Evolutionary conservation across 352 stramenopile species (phyloP).

Genomic region (Pythium sp.): DNA sequence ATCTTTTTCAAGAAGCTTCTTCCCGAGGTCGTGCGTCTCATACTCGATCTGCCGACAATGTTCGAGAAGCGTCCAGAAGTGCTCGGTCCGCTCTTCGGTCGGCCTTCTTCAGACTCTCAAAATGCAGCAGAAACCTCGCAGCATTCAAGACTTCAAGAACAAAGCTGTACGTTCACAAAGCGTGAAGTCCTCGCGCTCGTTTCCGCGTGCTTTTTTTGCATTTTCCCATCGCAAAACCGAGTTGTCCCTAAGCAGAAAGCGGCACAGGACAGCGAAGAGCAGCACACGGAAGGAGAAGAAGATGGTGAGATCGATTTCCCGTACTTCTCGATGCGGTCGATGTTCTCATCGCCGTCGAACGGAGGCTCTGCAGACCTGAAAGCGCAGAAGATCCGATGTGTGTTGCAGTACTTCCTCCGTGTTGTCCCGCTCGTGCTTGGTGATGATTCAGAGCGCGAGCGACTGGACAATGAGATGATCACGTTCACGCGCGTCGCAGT

Average conservation of each 20-base stretch:
- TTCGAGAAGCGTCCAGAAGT: constrained; percentile 38
- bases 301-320: constrained; percentile 39
- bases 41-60: constrained; percentile 48
- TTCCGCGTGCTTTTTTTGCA: constrained; percentile 55
- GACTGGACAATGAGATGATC: constrained; percentile 36
- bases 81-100: constrained; percentile 28
- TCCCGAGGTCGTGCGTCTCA: constrained; percentile 44
- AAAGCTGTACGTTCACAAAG: constrained; percentile 40
- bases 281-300: neutral
- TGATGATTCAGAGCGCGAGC: neutral
- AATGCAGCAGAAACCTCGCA: neutral
- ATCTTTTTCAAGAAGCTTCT: constrained; percentile 45
- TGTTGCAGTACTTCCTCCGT: constrained; percentile 70
- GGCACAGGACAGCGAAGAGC: constrained; percentile 7
- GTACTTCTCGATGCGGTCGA: constrained; percentile 42
- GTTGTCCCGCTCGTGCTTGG: constrained; percentile 34
- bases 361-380: constrained; percentile 38
- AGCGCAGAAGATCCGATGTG: constrained; percentile 61
- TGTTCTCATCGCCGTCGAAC: constrained; percentile 31
- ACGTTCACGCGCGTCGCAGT: constrained; percentile 57
- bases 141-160: constrained; percentile 15
- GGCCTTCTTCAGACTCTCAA: neutral
- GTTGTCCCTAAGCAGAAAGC: constrained; percentile 6
- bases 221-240: constrained; percentile 52
- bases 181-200: constrained; percentile 45